phyloP scores from a whole-genome alignment of 805 yeast genomes.

The Debaryomyces maramus region DNA sequence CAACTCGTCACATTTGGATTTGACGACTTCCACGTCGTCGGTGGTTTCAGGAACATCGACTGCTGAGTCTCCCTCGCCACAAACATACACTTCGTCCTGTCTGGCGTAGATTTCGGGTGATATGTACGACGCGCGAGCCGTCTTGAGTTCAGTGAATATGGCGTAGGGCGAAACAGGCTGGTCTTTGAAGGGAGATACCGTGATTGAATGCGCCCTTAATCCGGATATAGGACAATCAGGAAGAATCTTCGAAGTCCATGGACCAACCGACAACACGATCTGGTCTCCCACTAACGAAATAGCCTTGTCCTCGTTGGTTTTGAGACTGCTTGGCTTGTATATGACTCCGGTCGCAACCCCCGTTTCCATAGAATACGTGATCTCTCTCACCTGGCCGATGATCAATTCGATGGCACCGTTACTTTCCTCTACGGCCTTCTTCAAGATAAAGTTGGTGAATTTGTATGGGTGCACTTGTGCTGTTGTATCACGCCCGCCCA shows the following conservation, averaged over 20 bases:
- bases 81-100: slow-evolving; percentile 91
- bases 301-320: slow-evolving; percentile 23
- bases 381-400: slow-evolving; percentile 77
- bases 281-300: slow-evolving; percentile 65
- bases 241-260: slow-evolving; percentile 90
- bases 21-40: slow-evolving; percentile 86
- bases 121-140: slow-evolving; percentile 66
- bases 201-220: slow-evolving; percentile 90
- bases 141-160: slow-evolving; percentile 83
- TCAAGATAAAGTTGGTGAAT: slow-evolving; percentile 80
- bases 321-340: slow-evolving; percentile 51
- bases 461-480: slow-evolving; percentile 97
- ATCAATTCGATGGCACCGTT: slow-evolving; percentile 81
- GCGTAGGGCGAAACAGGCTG: slow-evolving; percentile 86
- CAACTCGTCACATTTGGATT: slow-evolving; percentile 83
- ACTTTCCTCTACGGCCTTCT: slow-evolving; percentile 66
- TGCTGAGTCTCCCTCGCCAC: slow-evolving; percentile 94
- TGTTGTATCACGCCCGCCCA: slow-evolving; percentile 85
- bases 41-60: slow-evolving; percentile 92
- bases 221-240: slow-evolving; percentile 96
- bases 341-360: slow-evolving; percentile 72
- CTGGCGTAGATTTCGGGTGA: slow-evolving; percentile 95
- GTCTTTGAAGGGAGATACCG: slow-evolving; percentile 75
- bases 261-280: slow-evolving; percentile 87
- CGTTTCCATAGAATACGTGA: slow-evolving; percentile 58